phyloP scores from a whole-genome alignment of 352 stramenopile species.

The Phytophthora pluvialis region DNA sequence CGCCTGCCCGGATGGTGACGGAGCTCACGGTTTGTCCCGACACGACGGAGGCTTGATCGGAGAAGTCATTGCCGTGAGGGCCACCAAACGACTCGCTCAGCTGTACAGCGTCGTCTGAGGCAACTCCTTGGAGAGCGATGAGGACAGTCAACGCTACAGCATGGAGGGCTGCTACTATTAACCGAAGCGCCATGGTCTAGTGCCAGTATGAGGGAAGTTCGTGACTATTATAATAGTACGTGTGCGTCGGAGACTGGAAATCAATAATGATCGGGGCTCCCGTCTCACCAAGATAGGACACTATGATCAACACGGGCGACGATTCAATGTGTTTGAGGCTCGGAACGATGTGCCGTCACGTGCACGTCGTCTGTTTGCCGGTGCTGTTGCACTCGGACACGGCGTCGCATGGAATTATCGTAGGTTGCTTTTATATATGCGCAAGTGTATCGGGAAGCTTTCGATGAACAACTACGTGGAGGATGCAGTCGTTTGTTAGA shows the following conservation, averaged over 20 bases:
- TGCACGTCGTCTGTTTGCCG: neutral
- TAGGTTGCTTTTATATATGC: too few relatives aligned
- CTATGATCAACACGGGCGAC: neutral
- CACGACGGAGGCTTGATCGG: slow-evolving; percentile 21
- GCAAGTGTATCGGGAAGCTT: neutral
- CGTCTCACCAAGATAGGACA: slow-evolving; percentile 4
- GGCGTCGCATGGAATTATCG: too few relatives aligned
- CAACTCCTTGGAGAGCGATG: too few relatives aligned
- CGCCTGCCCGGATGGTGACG: slow-evolving; percentile 22
- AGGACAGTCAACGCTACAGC: too few relatives aligned
- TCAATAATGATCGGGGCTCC: slow-evolving; percentile 3
- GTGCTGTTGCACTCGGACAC: too few relatives aligned
- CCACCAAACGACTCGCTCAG: slow-evolving; percentile 3
- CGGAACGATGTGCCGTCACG: too few relatives aligned
- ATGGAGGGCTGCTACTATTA: neutral
- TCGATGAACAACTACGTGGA: neutral
- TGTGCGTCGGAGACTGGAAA: slow-evolving; percentile 4
- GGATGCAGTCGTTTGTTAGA: neutral
- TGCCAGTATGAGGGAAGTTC: neutral
- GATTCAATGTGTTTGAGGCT: neutral
- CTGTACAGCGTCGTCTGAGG: too few relatives aligned
- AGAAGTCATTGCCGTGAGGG: slow-evolving; percentile 25
- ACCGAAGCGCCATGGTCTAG: neutral
- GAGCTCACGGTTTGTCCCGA: slow-evolving; percentile 24
- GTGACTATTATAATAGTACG: neutral